Evolutionary conservation across 2,329 filamentous ascomycete species (phyloP).

Genomic region (Drechslera avenae): DNA sequence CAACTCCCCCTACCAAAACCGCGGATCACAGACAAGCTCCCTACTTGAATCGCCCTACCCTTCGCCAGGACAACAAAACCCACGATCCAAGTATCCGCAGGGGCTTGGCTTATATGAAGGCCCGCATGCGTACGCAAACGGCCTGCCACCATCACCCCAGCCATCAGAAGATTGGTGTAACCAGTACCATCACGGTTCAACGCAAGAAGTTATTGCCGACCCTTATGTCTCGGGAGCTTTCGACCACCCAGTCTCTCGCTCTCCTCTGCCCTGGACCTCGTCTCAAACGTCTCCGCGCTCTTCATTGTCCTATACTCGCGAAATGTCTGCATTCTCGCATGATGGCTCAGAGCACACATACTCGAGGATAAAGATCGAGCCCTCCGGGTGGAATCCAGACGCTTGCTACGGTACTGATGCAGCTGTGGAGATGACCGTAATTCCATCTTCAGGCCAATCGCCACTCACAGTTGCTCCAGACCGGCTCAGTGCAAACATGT

Average conservation of each 20-base stretch:
- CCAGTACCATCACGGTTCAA: constrained; percentile 34
- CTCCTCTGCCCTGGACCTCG: constrained; percentile 39
- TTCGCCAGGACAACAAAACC: constrained; percentile 41
- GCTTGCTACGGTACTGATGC: constrained; percentile 22
- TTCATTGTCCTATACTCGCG: constrained; percentile 37
- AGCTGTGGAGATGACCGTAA: constrained; percentile 13
- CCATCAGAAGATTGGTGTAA: constrained; percentile 41
- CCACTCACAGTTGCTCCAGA: constrained; percentile 43
- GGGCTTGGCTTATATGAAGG: constrained; percentile 45
- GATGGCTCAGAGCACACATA: constrained; percentile 37
- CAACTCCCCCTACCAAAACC: constrained; percentile 46
- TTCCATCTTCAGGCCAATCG: constrained; percentile 21
- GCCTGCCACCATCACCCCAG: constrained; percentile 45
- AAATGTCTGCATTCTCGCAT: constrained; percentile 44
- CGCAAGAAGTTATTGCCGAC: constrained; percentile 38
- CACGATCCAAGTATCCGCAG: constrained; percentile 36
- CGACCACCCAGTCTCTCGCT: constrained; percentile 40
- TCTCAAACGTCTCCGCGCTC: constrained; percentile 42
- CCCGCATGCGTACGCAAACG: constrained; percentile 27
- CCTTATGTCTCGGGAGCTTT: constrained; percentile 42
- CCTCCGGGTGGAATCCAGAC: constrained; percentile 34
- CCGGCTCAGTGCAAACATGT: constrained; percentile 30
- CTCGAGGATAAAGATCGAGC: constrained; percentile 37
- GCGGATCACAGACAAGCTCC: constrained; percentile 29
- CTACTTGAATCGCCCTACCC: constrained; percentile 44